Conservation (phyloP, 2,329 filamentous ascomycete genomes). For the Talaromyces sp. region DNA sequence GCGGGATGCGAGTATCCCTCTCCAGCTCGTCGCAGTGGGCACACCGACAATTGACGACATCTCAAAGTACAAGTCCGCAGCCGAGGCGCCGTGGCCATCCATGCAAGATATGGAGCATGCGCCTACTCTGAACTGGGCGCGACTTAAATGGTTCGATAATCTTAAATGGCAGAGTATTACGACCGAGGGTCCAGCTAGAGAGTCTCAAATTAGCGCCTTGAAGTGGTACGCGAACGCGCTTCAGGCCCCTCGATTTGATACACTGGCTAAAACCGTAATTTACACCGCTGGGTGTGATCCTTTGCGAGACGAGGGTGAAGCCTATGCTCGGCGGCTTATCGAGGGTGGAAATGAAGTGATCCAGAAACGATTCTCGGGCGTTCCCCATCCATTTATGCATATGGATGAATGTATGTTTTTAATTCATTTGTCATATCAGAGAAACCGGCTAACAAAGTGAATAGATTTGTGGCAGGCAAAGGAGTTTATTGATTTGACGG, state of each 20-base stretch:
- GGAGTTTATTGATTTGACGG: slow-evolving; percentile 33
- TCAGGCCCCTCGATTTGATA: slow-evolving; percentile 37
- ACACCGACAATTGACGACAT: slow-evolving; percentile 48
- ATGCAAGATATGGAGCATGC: slow-evolving; percentile 48
- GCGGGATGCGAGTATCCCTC: slow-evolving; percentile 42
- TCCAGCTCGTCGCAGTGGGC: slow-evolving; percentile 45
- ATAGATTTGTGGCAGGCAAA: slow-evolving; percentile 32
- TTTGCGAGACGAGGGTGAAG: slow-evolving; percentile 54
- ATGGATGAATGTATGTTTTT: slow-evolving; percentile 41
- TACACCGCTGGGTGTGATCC: slow-evolving; percentile 51
- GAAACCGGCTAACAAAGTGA: neutral
- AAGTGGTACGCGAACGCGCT: slow-evolving; percentile 40
- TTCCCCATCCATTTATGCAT: slow-evolving; percentile 56
- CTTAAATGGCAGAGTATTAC: slow-evolving; percentile 36
- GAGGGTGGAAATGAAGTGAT: slow-evolving; percentile 52
- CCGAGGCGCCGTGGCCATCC: slow-evolving; percentile 45
- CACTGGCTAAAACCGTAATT: slow-evolving; percentile 44
- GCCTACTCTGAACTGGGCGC: slow-evolving; percentile 49
- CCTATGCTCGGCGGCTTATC: slow-evolving; percentile 48
- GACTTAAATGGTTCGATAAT: slow-evolving; percentile 47
- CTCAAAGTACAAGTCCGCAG: slow-evolving; percentile 37
- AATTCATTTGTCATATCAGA: neutral
- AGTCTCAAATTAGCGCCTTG: slow-evolving; percentile 25
- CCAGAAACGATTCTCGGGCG: slow-evolving; percentile 50
- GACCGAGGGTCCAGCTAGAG: slow-evolving; percentile 12